phyloP scores from a whole-genome alignment of 2,329 filamentous ascomycete genomes.

The Acephala macrosclerotiorum region DNA sequence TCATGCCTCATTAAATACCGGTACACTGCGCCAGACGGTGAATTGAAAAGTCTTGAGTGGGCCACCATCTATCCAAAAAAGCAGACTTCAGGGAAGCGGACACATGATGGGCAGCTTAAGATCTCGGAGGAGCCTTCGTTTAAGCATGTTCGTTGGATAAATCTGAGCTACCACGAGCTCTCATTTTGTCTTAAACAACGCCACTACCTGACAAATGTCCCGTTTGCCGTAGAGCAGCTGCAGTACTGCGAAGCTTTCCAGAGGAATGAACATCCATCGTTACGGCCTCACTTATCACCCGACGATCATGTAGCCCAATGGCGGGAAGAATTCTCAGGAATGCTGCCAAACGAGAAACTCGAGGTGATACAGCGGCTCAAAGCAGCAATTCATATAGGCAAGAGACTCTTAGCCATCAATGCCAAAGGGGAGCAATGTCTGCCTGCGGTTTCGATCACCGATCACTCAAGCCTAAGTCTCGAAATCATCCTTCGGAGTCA shows the following conservation, averaged over 20 bases:
- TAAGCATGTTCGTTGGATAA: neutral
- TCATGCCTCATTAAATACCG: neutral
- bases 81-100: neutral
- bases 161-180: neutral
- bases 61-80: neutral
- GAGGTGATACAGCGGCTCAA: neutral
- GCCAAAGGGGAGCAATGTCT: neutral
- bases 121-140: neutral
- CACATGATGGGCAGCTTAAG: neutral
- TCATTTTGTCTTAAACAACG: neutral
- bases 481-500: neutral
- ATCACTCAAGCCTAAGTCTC: neutral
- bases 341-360: neutral
- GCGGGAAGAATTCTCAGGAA: neutral
- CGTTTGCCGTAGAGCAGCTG: neutral
- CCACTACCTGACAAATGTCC: neutral
- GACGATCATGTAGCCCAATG: neutral
- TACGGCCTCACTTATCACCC: neutral
- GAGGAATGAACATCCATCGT: neutral
- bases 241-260: neutral
- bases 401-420: neutral
- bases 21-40: neutral
- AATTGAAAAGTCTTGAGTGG: neutral
- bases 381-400: neutral
- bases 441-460: neutral